Percentiles rank a stretch among this genome's conserved stretches.
phyloP scores from a whole-genome alignment of 108 stramenopile species.

The Conticribra weissflogii region DNA sequence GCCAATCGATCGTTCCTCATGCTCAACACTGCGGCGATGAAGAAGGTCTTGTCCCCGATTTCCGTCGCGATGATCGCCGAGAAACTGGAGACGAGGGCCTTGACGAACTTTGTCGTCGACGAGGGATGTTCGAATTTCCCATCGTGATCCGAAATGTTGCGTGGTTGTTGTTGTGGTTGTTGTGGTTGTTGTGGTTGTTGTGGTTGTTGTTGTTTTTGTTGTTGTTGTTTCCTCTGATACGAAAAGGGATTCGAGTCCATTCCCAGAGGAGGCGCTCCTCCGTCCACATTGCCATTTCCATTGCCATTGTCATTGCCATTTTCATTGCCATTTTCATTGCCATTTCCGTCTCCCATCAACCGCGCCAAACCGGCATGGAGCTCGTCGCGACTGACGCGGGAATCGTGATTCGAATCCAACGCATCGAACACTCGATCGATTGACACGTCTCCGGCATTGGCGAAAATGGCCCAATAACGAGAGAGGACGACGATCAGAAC shows the following conservation, averaged over 20 bases:
- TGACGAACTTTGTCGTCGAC: conserved; percentile 44
- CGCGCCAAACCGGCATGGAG: conserved; percentile 4
- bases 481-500: conserved; percentile 1
- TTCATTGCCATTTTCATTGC: not conserved
- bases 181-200: conserved; percentile 7
- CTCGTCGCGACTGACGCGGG: conserved; percentile 24
- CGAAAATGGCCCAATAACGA: not conserved
- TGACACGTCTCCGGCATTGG: conserved; percentile 1
- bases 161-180: not conserved
- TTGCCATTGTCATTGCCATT: not conserved
- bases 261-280: conserved; percentile 40
- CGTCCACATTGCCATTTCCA: not conserved
- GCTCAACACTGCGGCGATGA: conserved; percentile 98
- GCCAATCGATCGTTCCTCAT: conserved; percentile 91
- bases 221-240: conserved; percentile 12
- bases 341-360: not conserved
- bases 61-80: conserved; percentile 98
- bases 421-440: conserved; percentile 28
- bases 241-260: conserved; percentile 45
- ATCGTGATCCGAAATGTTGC: no score
- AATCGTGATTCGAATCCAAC: conserved; percentile 36
- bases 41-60: conserved; percentile 99
- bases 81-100: conserved; percentile 72
- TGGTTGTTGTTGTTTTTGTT: not conserved
- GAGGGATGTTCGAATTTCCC: conserved; percentile 45